Evolutionary conservation across 495 filamentous ascomycete genomes (phyloP).

Genomic region (Penicillium argentinense): DNA sequence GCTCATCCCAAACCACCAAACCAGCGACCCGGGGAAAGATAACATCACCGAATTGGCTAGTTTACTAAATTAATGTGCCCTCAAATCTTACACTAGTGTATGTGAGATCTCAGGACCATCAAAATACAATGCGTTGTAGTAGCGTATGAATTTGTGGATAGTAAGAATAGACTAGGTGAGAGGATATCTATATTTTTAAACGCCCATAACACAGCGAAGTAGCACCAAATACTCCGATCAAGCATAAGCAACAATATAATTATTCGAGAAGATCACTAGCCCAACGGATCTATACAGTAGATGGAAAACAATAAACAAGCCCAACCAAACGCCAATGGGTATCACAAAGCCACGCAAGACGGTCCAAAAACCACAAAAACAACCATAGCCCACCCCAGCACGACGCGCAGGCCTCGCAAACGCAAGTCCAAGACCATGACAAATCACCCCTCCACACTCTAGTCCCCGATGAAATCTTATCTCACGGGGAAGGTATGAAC

Average conservation of each 20-base stretch:
- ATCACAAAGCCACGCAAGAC: constrained; percentile 20
- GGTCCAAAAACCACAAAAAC: constrained; percentile 1
- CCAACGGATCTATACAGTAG: not conserved
- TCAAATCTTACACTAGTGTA: too few relatives aligned
- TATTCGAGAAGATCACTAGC: not conserved
- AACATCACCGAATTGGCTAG: too few relatives aligned
- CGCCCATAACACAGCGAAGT: too few relatives aligned
- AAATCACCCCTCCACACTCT: not conserved
- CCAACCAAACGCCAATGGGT: constrained; percentile 30
- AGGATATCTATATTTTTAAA: too few relatives aligned
- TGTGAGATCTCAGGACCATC: too few relatives aligned
- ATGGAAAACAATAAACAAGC: not conserved
- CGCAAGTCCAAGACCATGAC: not conserved
- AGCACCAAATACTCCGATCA: not conserved
- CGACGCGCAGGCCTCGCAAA: not conserved
- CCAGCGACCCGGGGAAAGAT: too few relatives aligned
- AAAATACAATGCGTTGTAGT: too few relatives aligned
- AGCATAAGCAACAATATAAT: not conserved
- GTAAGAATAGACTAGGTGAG: too few relatives aligned
- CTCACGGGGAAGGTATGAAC: constrained; percentile 1
- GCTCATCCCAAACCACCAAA: too few relatives aligned
- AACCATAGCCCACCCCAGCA: not conserved
- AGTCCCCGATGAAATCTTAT: constrained; percentile 3
- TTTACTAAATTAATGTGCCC: too few relatives aligned
- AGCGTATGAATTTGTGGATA: too few relatives aligned